A percentile compares a stretch with the other conserved stretches of the same genome.
These are phyloP conservation scores for Musa balbisiana DNA, from an alignment of 202 grass and related monocot species.

Conservation along the genomic window DNA sequence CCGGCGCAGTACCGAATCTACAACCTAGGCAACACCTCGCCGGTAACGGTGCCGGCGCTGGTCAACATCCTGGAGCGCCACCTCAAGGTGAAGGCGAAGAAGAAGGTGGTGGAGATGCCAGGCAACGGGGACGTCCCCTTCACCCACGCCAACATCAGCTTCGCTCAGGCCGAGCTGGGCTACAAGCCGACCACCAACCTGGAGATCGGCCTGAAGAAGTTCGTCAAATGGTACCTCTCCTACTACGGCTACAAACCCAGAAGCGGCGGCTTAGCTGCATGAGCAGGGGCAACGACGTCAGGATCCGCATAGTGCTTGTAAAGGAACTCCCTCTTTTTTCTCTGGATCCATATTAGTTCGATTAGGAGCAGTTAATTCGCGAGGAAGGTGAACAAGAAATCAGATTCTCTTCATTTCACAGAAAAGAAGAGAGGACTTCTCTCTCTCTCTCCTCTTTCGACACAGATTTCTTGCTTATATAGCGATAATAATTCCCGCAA, in stretches of 20 bases:
- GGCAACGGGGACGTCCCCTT: background rate
- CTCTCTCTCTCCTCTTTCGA: no score
- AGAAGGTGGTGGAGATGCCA: slow-evolving; percentile 9
- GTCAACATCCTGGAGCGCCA: slow-evolving; percentile 5
- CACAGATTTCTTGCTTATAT: no score
- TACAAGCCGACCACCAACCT: background rate
- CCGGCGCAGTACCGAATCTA: slow-evolving; percentile 7
- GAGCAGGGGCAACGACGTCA: background rate
- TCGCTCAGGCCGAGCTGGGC: background rate
- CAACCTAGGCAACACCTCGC: slow-evolving; percentile 13
- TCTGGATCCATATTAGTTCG: background rate
- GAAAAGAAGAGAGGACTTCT: no score
- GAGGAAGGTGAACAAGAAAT: background rate
- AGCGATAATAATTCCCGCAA: no score
- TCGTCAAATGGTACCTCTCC: background rate
- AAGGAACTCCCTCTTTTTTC: background rate
- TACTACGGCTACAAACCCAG: background rate
- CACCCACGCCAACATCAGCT: background rate
- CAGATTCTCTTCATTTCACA: background rate
- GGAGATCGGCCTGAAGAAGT: background rate
- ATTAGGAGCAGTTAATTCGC: background rate
- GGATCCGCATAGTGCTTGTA: background rate
- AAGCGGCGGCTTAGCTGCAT: background rate
- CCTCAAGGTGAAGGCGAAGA: slow-evolving; percentile 5
- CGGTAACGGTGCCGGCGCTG: slow-evolving; percentile 12